A percentile compares a stretch with the other conserved stretches of the same genome.
These are phyloP conservation scores for Ascochyta rabiei DNA, from an alignment of 2,329 filamentous ascomycete species.

Conservation along the genomic window DNA sequence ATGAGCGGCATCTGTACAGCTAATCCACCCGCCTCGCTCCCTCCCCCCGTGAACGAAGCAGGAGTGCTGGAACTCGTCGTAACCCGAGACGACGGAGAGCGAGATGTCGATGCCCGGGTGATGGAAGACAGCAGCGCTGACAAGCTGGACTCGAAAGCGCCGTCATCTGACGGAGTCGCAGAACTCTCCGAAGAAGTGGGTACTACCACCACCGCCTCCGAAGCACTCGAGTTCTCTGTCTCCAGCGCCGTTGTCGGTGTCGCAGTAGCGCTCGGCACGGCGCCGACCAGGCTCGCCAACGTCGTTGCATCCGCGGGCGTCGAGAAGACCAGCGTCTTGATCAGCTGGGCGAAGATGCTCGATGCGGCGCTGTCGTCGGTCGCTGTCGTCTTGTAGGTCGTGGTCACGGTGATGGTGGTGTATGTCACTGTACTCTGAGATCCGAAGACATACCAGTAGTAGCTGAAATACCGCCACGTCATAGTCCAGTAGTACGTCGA, in stretches of 20 bases:
- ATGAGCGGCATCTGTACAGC: background rate
- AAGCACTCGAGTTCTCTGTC: background rate
- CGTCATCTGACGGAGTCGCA: background rate
- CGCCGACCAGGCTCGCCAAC: conserved; percentile 7
- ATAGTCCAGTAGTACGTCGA: conserved; percentile 26
- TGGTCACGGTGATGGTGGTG: conserved; percentile 19
- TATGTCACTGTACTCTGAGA: conserved; percentile 21
- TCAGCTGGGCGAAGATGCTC: conserved; percentile 17
- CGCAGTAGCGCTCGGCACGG: conserved; percentile 4
- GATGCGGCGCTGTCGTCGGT: conserved; percentile 16
- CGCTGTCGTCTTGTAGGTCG: conserved; percentile 24
- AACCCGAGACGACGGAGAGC: background rate
- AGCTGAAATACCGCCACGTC: conserved; percentile 24
- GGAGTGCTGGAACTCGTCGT: background rate
- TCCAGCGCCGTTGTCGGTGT: background rate
- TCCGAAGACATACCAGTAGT: conserved; percentile 20
- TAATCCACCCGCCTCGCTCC: background rate
- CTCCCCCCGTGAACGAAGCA: background rate
- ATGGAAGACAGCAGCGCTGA: too few relatives aligned
- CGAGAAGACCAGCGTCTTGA: conserved; percentile 17
- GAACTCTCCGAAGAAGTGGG: conserved; percentile 1
- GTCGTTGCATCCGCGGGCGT: conserved; percentile 18
- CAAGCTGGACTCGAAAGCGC: too few relatives aligned
- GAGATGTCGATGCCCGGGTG: background rate
- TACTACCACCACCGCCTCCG: background rate